Percentiles rank a stretch among this genome's conserved stretches.
Evolutionary conservation across 75 land plant species (phyloP).

Genomic region (Picea glauca): DNA sequence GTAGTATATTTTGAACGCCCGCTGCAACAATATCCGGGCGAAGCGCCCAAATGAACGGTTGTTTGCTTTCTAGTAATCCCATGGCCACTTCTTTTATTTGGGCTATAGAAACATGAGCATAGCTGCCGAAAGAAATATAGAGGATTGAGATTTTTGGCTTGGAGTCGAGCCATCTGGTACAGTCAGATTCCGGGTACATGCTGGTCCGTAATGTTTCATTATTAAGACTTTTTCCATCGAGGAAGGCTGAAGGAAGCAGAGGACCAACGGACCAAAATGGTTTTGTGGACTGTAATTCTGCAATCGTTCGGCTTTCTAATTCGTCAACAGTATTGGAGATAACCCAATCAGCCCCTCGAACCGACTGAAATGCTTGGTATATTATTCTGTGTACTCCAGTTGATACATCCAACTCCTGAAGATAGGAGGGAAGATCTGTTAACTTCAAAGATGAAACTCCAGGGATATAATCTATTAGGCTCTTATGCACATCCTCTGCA

Average conservation of each 20-base stretch:
- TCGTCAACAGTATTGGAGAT: conserved; percentile 38
- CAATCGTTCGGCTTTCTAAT: conserved; percentile 28
- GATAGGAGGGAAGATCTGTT: conserved; percentile 37
- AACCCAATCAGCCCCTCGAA: conserved; percentile 17
- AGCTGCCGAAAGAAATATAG: conserved; percentile 57
- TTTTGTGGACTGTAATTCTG: neutral
- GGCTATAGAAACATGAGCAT: conserved; percentile 22
- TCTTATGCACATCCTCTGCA: conserved; percentile 1
- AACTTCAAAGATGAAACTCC: conserved; percentile 28
- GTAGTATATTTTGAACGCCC: conserved; percentile 21
- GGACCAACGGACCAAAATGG: conserved; percentile 38
- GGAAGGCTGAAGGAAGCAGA: conserved; percentile 29
- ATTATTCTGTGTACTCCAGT: conserved; percentile 21
- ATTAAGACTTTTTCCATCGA: neutral
- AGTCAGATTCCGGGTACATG: conserved; percentile 44
- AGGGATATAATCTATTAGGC: conserved; percentile 39
- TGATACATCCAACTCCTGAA: conserved; percentile 24
- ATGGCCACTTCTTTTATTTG: conserved; percentile 34
- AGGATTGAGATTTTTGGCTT: conserved; percentile 36
- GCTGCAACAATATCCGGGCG: conserved; percentile 40
- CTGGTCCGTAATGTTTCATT: conserved; percentile 8
- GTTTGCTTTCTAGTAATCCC: conserved; percentile 29
- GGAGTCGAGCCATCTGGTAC: conserved; percentile 41
- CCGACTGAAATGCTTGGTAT: conserved; percentile 30
- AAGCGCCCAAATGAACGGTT: conserved; percentile 49